Evolutionary conservation across 1,139 yeast genomes (phyloP), one percentile per base, ranked within the genome.

Genomic region (Yamadazyma triangularis): DNA sequence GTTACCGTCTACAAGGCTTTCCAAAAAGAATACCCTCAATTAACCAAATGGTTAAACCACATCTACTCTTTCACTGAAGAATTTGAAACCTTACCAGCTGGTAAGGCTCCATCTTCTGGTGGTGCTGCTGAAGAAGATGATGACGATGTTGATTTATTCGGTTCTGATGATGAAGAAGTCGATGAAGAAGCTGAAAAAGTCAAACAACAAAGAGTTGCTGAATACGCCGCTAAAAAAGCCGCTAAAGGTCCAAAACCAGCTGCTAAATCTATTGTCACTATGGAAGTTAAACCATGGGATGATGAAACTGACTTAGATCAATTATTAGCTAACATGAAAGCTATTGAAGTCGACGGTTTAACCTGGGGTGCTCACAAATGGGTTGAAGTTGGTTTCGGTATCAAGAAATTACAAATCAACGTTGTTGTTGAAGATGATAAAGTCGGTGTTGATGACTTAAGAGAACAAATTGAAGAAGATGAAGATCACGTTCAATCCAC

Each of bases 251-350:
- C 97, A 58, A 87, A 87, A 79, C 87, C 96, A 57, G 95, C 96
- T 68, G 97, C 98, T 60, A 91, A 91, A 79, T 86, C 97, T 44
- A 74, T 88, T 51, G 95, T 91, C 58, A 91, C 98, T 56, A 61
- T 91, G 58, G 98, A 91, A 56, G 95, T 91, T 53, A 91, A 91
- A 83, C 97, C 96, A 71, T 91, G 98, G 98, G 98, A 91, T 70
- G 97, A 91, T 58, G 97, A 91, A 77, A 91, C 98, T 50, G 81
- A 89, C 64, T 77, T 93, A 65, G 95, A 91, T 39, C 81, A 80
- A 67, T 65, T 91, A 71, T 70, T 86, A 53, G 89, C 81, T 40
- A 77, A 79, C 66, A 96, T 88, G 58, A 88, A 87, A 79, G 61
- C 74, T 49, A 66, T 89, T 53, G 82, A 79, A 63, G 68, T 71